Evolutionary conservation across 495 filamentous ascomycete species (phyloP).

Genomic region (Annulohypoxylon nitens): DNA sequence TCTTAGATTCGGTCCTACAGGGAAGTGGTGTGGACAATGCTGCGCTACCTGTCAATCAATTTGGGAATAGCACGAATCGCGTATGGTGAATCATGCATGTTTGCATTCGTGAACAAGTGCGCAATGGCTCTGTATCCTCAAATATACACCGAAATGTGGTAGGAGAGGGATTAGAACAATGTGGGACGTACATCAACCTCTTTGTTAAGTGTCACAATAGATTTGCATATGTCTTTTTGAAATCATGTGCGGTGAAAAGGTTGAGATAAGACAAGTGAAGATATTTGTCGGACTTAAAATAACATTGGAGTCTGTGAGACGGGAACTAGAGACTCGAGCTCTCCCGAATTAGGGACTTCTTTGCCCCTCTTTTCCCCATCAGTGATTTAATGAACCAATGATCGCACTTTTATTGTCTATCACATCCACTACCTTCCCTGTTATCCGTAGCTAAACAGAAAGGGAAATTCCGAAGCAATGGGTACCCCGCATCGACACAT

Average conservation of each 20-base stretch:
- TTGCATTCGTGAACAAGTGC: neutral
- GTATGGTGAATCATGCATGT: neutral
- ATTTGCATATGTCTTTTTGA: no score
- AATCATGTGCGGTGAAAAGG: neutral
- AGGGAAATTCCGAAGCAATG: neutral
- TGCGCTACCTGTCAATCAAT: conserved; percentile 23
- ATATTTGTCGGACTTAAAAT: neutral
- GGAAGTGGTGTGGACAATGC: neutral
- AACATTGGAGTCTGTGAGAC: neutral
- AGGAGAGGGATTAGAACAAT: neutral
- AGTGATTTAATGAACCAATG: neutral
- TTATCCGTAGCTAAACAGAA: conserved; percentile 9
- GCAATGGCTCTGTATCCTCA: neutral
- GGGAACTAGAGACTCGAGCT: conserved; percentile 9
- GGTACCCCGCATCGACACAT: conserved; percentile 29
- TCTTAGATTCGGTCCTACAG: conserved; percentile 30
- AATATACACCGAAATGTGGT: neutral
- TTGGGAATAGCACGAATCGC: neutral
- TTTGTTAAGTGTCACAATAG: no score
- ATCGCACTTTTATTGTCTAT: neutral
- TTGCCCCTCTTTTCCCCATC: conserved; percentile 1
- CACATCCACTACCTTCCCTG: neutral
- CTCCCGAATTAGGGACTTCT: conserved; percentile 1
- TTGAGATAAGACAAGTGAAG: neutral
- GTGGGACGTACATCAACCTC: no score